These are phyloP conservation scores for Epichloe festucae DNA, from an alignment of 2,329 filamentous ascomycete genomes.

Conservation along the genomic window DNA sequence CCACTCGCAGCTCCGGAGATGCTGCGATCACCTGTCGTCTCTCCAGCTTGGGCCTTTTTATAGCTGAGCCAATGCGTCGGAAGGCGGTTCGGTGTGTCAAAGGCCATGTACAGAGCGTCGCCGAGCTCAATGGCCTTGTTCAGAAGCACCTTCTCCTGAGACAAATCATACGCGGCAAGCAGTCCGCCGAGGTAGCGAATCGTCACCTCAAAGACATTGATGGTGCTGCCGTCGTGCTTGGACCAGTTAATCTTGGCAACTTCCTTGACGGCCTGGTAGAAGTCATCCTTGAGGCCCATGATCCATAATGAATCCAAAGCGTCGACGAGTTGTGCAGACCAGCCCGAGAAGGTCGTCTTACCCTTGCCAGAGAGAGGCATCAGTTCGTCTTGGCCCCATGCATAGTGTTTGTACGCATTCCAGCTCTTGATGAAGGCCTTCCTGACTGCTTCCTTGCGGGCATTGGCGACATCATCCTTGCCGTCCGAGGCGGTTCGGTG, in stretches of 20 bases:
- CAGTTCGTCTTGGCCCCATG: conserved; percentile 45
- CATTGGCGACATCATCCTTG: conserved; percentile 21
- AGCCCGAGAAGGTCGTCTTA: conserved; percentile 37
- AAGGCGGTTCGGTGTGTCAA: conserved; percentile 42
- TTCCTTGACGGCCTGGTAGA: conserved; percentile 33
- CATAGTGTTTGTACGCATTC: conserved; percentile 39
- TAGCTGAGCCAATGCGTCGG: conserved; percentile 35
- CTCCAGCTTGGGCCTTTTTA: conserved; percentile 23
- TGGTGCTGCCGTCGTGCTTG: conserved; percentile 27
- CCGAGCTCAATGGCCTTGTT: conserved; percentile 39
- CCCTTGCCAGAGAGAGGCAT: conserved; percentile 33
- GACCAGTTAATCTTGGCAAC: conserved; percentile 43
- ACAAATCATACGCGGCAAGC: conserved; percentile 39
- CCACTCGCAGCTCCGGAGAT: conserved; percentile 39
- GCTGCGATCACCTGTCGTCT: conserved; percentile 20
- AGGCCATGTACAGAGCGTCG: conserved; percentile 38
- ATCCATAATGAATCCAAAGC: conserved; percentile 47
- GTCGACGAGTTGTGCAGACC: conserved; percentile 47
- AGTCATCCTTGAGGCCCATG: conserved; percentile 44
- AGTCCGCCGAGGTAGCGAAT: conserved; percentile 42
- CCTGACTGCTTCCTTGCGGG: conserved; percentile 25
- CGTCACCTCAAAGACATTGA: conserved; percentile 52
- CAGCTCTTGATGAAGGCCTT: conserved; percentile 31
- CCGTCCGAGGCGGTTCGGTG: conserved; percentile 19
- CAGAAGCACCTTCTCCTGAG: conserved; percentile 31